Evolutionary conservation across 148 eudicot genomes (phyloP), one percentile per base, ranked within the genome.

Genomic region (Amaranthus palmeri): DNA sequence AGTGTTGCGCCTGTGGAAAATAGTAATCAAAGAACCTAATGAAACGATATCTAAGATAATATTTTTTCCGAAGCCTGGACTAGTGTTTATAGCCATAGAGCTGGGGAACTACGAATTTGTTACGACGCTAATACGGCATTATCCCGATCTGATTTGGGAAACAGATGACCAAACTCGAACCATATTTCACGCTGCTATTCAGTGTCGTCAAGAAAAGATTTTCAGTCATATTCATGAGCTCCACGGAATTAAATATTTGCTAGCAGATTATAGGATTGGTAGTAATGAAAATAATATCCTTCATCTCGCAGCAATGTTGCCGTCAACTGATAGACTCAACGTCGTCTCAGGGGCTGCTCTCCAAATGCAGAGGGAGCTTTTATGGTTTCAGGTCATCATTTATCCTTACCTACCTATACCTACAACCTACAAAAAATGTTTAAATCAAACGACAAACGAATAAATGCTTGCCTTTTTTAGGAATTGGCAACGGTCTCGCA

Each of bases 101-200:
- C 8, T 53, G 18, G 82, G 79, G 5, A 80, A 58, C 41, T 56
- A 53, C 2, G 70, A 80, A 57, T 80, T 80, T 18, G 11, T 80
- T 10, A 17, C 46, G 2, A 60, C 42, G 6, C 79, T 80, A 15
- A 71, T 80, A 4, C 69, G 14, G 3, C 15, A 60, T 14, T 71
- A 76, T 55, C 82, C 82, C 4, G 82, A 75, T 61, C 73, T 80
- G 0, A 75, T 80, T 10, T 75, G 82, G 82, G 62, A 71, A 49
- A 18, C 67, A 5, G 78, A 80, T 18, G 59, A 42, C 10, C 11
- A 80, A 13, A 58, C 53, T 54, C 76, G 71, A 8, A 82, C 85
- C 83, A 77, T 85, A 48, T 85, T 85, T 60, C 85, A 83, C 15
- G 25, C 67, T 25, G 85, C 85, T 3, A 80, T 79, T 45, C 18